phyloP scores from a whole-genome alignment of 2,329 filamentous ascomycete species.

The Helminthosporium solani region DNA sequence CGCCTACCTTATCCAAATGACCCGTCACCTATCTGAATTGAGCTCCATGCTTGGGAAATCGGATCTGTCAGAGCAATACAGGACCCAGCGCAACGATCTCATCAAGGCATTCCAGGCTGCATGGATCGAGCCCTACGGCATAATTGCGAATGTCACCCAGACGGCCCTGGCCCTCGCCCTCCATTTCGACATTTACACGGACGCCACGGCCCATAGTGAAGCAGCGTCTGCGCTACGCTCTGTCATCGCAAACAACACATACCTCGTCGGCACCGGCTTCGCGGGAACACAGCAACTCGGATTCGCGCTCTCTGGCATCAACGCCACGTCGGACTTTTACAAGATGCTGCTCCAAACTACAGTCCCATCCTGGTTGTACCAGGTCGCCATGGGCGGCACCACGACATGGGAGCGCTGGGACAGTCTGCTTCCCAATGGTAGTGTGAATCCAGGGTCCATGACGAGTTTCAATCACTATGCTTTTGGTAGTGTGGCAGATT shows the following conservation, averaged over 20 bases:
- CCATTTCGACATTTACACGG: conserved; percentile 13
- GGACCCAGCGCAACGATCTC: conserved; percentile 14
- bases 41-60: conserved; percentile 21
- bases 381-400: conserved; percentile 49
- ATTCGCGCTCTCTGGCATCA: conserved; percentile 14
- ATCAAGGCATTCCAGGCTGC: conserved; percentile 28
- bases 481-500: conserved; percentile 48
- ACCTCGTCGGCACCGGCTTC: conserved; percentile 22
- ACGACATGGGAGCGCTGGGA: conserved; percentile 58
- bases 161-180: conserved; percentile 23
- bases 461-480: conserved; percentile 42
- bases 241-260: conserved; percentile 15
- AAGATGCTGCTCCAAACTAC: conserved; percentile 51
- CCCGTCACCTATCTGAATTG: conserved; percentile 32
- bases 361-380: conserved; percentile 53
- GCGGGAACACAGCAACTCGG: conserved; percentile 21
- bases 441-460: conserved; percentile 50
- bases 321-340: conserved; percentile 39
- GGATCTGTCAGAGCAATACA: conserved; percentile 22
- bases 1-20: conserved; percentile 42
- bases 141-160: conserved; percentile 21
- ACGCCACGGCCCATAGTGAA: neutral
- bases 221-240: conserved; percentile 14
- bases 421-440: conserved; percentile 47
- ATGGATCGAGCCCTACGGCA: conserved; percentile 15